These are phyloP conservation scores for Lasiodiplodia gonubiensis DNA, from an alignment of 2,329 filamentous ascomycete genomes.

Conservation along the genomic window DNA sequence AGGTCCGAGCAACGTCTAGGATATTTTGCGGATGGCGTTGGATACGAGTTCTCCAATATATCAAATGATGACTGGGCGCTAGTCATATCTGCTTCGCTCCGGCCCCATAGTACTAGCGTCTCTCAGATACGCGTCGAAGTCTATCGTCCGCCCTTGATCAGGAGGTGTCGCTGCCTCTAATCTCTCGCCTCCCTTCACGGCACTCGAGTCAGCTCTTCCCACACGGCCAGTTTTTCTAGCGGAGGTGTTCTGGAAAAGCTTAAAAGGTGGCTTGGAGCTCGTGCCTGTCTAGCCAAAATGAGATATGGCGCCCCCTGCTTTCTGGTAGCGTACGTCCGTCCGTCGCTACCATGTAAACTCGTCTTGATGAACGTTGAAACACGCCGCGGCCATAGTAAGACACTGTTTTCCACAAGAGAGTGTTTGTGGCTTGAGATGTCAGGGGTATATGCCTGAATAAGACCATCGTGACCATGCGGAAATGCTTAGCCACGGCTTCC, in stretches of 20 bases:
- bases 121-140: slow-evolving; percentile 13
- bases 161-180: not conserved
- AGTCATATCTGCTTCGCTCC: not conserved
- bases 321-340: not conserved
- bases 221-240: not conserved
- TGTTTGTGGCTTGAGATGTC: too few species aligned
- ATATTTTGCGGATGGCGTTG: not conserved
- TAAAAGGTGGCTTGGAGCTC: not conserved
- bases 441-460: too few species aligned
- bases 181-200: not conserved
- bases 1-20: not conserved
- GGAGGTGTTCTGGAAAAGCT: slow-evolving; percentile 9
- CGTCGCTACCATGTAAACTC: too few species aligned
- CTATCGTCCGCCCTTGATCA: not conserved
- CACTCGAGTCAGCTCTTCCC: not conserved
- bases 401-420: too few species aligned
- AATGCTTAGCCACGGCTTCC: too few species aligned
- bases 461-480: too few species aligned
- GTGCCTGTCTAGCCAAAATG: not conserved
- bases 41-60: slow-evolving; percentile 9
- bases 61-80: not conserved
- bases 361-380: too few species aligned
- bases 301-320: not conserved
- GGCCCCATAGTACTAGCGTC: not conserved
- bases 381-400: too few species aligned